A percentile compares a stretch with the other conserved stretches of the same genome.
phyloP scores from a whole-genome alignment of 2,329 filamentous ascomycete species.

The Aureobasidium uvarum region DNA sequence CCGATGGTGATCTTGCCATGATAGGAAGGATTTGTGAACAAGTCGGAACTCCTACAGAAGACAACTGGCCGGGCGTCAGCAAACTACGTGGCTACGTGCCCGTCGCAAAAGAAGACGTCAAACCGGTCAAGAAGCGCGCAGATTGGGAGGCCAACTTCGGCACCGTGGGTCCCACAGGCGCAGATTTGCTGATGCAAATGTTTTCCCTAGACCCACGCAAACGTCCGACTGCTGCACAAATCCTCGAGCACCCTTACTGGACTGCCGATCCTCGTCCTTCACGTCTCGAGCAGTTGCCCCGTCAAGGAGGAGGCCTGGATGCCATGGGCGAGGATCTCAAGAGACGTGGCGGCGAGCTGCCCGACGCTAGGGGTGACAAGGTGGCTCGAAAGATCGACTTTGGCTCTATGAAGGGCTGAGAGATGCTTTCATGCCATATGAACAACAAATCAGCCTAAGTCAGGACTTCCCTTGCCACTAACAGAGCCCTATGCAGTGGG shows the following conservation, averaged over 20 bases:
- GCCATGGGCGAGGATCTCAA: slow-evolving; percentile 82
- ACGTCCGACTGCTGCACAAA: slow-evolving; percentile 71
- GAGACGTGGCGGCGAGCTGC: slow-evolving; percentile 68
- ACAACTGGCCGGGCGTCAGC: slow-evolving; percentile 91
- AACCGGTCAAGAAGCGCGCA: slow-evolving; percentile 60
- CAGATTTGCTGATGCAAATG: slow-evolving; percentile 84
- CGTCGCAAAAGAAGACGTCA: slow-evolving; percentile 57
- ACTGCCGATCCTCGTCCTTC: slow-evolving; percentile 78
- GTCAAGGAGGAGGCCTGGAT: slow-evolving; percentile 68
- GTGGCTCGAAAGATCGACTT: slow-evolving; percentile 84
- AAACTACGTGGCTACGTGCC: slow-evolving; percentile 78
- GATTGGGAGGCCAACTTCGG: slow-evolving; percentile 76
- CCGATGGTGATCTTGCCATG: slow-evolving; percentile 82
- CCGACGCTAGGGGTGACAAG: slow-evolving; percentile 65
- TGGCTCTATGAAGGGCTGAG: slow-evolving; percentile 49
- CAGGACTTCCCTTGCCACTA: not conserved
- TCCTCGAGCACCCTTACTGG: slow-evolving; percentile 86
- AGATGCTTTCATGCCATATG: not conserved
- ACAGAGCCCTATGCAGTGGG: not conserved
- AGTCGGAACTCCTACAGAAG: slow-evolving; percentile 87
- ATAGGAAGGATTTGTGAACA: slow-evolving; percentile 78
- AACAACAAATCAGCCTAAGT: not conserved
- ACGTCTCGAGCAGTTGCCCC: slow-evolving; percentile 74
- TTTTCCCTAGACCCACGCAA: slow-evolving; percentile 82
- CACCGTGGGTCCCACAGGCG: slow-evolving; percentile 75